These are phyloP conservation scores for Boletus subcaerulescens DNA, from an alignment of 768 basidiomycete species.

Conservation along the genomic window DNA sequence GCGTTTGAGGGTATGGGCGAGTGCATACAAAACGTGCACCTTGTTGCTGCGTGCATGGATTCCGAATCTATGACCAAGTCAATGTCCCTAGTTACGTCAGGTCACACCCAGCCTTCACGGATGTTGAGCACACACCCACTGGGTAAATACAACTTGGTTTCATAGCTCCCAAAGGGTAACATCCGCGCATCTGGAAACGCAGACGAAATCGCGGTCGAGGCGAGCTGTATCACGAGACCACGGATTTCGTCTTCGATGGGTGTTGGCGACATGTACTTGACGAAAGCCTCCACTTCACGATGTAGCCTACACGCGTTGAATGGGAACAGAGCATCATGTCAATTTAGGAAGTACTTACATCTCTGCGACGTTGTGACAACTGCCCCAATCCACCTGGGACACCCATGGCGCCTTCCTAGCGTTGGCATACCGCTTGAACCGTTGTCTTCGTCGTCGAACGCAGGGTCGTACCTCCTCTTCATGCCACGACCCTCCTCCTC, in stretches of 20 bases:
- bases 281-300: conserved; percentile 80
- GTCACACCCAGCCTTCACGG: not conserved
- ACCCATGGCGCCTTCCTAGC: conserved; percentile 70
- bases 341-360: conserved; percentile 51
- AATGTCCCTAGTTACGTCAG: conserved; percentile 67
- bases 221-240: conserved; percentile 63
- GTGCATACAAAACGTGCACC: conserved; percentile 64
- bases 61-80: conserved; percentile 87
- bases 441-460: conserved; percentile 49
- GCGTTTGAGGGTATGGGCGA: conserved; percentile 76
- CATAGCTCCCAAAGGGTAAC: conserved; percentile 87
- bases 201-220: conserved; percentile 60
- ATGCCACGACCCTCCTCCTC: conserved; percentile 22
- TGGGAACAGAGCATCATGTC: conserved; percentile 3
- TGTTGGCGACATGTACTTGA: conserved; percentile 84
- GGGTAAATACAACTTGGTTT: conserved; percentile 92
- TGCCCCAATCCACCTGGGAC: conserved; percentile 63
- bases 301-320: conserved; percentile 58
- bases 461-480: conserved; percentile 49
- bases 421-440: conserved; percentile 47
- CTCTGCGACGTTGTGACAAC: conserved; percentile 76
- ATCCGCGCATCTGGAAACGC: conserved; percentile 79
- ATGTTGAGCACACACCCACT: conserved; percentile 62
- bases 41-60: conserved; percentile 69
- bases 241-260: conserved; percentile 84